Evolutionary conservation across 2,329 filamentous ascomycete species (phyloP).

Genomic region (Cladophialophora exuberans): DNA sequence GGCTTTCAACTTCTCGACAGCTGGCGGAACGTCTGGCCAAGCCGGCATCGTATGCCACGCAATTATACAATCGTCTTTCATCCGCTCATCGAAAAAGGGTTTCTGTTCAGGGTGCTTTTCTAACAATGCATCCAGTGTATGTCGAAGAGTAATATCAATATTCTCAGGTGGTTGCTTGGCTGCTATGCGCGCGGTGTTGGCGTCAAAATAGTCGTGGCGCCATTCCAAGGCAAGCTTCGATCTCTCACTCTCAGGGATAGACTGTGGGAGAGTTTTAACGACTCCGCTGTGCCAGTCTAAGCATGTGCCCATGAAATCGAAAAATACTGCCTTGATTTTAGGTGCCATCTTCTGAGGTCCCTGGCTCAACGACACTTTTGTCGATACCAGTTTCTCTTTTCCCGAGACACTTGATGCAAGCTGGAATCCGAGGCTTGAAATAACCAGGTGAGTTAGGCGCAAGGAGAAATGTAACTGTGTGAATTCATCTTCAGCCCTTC

Average conservation of each 20-base stretch:
- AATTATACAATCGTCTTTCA: slow-evolving; percentile 28
- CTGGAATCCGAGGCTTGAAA: not conserved
- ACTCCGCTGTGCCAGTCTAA: slow-evolving; percentile 57
- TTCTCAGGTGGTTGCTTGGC: slow-evolving; percentile 48
- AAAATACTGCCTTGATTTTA: slow-evolving; percentile 54
- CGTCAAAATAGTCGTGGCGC: slow-evolving; percentile 55
- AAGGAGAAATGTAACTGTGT: too few relatives aligned
- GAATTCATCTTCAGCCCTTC: too few relatives aligned
- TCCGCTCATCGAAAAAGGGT: slow-evolving; percentile 15
- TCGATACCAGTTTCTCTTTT: too few relatives aligned
- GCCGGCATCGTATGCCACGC: slow-evolving; percentile 56
- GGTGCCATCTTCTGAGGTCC: too few relatives aligned
- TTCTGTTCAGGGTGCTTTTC: slow-evolving; percentile 27
- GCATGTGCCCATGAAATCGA: slow-evolving; percentile 64
- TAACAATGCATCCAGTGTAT: slow-evolving; percentile 46
- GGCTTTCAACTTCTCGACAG: slow-evolving; percentile 45
- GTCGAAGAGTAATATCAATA: slow-evolving; percentile 55
- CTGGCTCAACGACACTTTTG: too few relatives aligned
- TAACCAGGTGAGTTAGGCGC: not conserved
- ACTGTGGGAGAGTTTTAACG: slow-evolving; percentile 40
- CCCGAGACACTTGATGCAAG: too few relatives aligned
- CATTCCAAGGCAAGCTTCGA: slow-evolving; percentile 54
- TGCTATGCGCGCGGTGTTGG: slow-evolving; percentile 45
- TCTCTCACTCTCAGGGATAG: slow-evolving; percentile 37
- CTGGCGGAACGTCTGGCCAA: slow-evolving; percentile 55